Evolutionary conservation across 1,284 basidiomycete genomes (phyloP), one percentile per base, ranked within the genome.

Genomic region (Schizopora paradoxa): DNA sequence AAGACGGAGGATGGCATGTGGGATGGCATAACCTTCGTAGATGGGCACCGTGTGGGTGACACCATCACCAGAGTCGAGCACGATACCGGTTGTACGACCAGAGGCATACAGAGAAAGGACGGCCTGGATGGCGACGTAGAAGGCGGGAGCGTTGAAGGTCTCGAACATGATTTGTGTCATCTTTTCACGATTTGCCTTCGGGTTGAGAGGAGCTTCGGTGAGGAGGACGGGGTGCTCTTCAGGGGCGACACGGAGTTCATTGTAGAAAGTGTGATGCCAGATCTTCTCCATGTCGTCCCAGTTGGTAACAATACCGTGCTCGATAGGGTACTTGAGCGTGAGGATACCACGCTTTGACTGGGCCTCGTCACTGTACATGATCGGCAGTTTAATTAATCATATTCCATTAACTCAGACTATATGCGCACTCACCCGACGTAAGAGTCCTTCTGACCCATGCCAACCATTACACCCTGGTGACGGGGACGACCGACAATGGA

Each of bases 21-120:
- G 91, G 45, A 97, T 78, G 54, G 94, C 79, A 77, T 95, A 97
- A 71, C 93, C 96, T 64, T 99, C 96, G 60, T 96, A 99, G 7
- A 99, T 96, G 2, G 96, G 96, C 2, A 99, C 96, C 2, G 96
- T 92, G 57, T 99, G 96, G 16, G 96, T 98, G 2, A 99, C 96
- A 18, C 96, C 96, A 62, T 99, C 96, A 8, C 96, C 96, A 3
- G 96, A 98, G 64, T 99, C 96, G 11, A 99, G 77, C 3, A 99
- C 96, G 48, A 99, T 97, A 29, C 96, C 91, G 41, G 91, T 95
- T 31, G 79, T 82, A 71, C 91, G 87, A 73, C 91, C 91, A 48
- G 91, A 94, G 26, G 91, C 90, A 70, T 93, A 94, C 44, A 94
- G 79, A 26, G 91, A 93, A 31, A 95, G 77, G 47, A 94, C 91